These are phyloP conservation scores for Sclerotinia sclerotiorum DNA, from an alignment of 2,329 filamentous ascomycete species.

Conservation along the genomic window DNA sequence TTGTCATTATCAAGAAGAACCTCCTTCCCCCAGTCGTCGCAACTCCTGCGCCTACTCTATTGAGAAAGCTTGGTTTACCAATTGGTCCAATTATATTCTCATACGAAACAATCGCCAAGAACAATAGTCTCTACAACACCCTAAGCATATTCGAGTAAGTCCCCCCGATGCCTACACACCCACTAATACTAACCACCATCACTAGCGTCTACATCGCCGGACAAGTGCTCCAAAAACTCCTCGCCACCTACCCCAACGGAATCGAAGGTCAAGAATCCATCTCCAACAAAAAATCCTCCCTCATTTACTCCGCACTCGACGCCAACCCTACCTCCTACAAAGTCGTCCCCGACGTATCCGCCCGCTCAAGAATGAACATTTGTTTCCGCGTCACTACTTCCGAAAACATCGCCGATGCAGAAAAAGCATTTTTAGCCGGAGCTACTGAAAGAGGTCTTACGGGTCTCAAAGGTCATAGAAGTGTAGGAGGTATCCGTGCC, in stretches of 20 bases:
- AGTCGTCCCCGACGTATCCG: constrained; percentile 68
- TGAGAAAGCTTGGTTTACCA: constrained; percentile 74
- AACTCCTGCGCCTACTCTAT: constrained; percentile 65
- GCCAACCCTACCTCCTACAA: constrained; percentile 70
- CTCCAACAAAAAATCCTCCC: constrained; percentile 69
- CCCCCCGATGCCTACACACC: constrained; percentile 24
- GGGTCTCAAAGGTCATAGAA: constrained; percentile 88
- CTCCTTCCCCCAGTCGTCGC: constrained; percentile 67
- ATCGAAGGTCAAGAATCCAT: constrained; percentile 75
- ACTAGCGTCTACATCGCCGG: constrained; percentile 80
- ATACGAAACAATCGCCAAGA: constrained; percentile 84
- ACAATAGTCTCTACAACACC: constrained; percentile 95
- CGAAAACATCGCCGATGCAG: constrained; percentile 54
- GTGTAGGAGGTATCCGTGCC: constrained; percentile 80
- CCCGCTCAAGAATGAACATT: constrained; percentile 89
- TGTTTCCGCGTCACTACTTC: constrained; percentile 71
- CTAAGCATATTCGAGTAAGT: constrained; percentile 80
- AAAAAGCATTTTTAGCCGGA: constrained; percentile 73
- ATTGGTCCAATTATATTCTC: constrained; percentile 77
- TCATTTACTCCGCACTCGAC: constrained; percentile 78
- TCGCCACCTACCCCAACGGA: constrained; percentile 64
- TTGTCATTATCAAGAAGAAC: constrained; percentile 79
- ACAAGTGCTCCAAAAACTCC: constrained; percentile 77
- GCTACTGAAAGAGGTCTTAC: constrained; percentile 63
- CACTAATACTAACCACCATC: constrained; percentile 19